Evolutionary conservation across 2,329 filamentous ascomycete species (phyloP), one percentile per base, ranked within the genome.

Genomic region (Hypoxylon sp.): DNA sequence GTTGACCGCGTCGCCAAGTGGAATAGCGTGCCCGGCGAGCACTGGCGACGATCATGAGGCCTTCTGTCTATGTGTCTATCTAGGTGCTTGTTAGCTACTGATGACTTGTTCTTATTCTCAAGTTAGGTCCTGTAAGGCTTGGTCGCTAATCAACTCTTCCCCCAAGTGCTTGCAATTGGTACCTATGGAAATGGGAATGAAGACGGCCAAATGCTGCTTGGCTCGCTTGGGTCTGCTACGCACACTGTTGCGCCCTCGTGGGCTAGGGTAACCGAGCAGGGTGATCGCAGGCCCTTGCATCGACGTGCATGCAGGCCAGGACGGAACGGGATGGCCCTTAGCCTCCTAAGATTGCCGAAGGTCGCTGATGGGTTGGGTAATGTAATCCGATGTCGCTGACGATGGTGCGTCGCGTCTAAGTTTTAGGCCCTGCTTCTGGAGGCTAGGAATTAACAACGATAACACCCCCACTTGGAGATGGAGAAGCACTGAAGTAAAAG

Each of bases 381-480:
- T 55, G 35, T 52, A 63, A 63, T 55, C 61, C 61, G 61, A 61
- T 63, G 51, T 61, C 61, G 61, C 61, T 58, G 45, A 31, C 42
- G 56, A 63, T 55, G 48, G 7, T 31, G 11, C n/a, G 29, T n/a
- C 15, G 7, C 11, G 29, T 31, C 20, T 24, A 27, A 27, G 26
- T 27, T 3, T 11, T 11, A 29, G 29, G 29, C n/a, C n/a, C n/a
- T n/a, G n/a, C n/a, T n/a, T n/a, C n/a, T n/a, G n/a, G n/a, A n/a
- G n/a, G n/a, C n/a, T n/a, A n/a, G n/a, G n/a, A n/a, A 48, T 50
- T 58, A 50, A 47, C 43, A 55, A 62, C 20, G 35, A 58, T 40
- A 17, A 18, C 48, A 29, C 29, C n/a, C 46, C 42, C 29, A 46
- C 54, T 61, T 55, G 29, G 42, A 29, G 29, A 24, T 51, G 35